Evolutionary conservation across 352 stramenopile species (phyloP).

Genomic region (Phytophthora citricola): DNA sequence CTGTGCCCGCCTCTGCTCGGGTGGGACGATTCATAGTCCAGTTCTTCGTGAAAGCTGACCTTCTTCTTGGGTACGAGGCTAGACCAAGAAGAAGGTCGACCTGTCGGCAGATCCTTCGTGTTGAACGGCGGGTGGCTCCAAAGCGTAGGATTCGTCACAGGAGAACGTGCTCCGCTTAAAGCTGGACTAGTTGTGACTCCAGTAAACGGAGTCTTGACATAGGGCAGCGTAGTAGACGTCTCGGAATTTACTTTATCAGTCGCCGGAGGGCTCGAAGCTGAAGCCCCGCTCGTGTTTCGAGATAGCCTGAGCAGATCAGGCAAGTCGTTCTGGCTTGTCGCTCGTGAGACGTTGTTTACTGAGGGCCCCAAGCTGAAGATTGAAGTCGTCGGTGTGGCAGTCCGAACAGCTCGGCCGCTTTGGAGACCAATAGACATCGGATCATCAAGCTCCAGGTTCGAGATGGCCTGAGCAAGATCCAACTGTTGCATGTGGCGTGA

Average conservation of each 20-base stretch:
- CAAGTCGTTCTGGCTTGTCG: constrained; percentile 30
- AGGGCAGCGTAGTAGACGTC: constrained; percentile 47
- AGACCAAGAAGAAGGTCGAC: constrained; percentile 17
- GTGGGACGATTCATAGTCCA: constrained; percentile 18
- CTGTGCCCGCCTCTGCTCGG: constrained; percentile 18
- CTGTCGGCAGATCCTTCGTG: constrained; percentile 27
- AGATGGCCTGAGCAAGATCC: constrained; percentile 73
- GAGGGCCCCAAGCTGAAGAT: constrained; percentile 69
- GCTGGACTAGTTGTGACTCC: neutral
- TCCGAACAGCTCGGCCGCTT: constrained; percentile 38
- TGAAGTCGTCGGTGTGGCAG: constrained; percentile 58
- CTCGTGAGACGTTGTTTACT: constrained; percentile 36
- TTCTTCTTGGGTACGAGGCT: constrained; percentile 32
- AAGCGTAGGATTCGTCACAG: constrained; percentile 50
- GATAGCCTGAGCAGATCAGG: constrained; percentile 39
- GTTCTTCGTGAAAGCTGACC: constrained; percentile 39
- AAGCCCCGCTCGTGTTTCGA: constrained; percentile 31
- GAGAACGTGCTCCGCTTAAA: constrained; percentile 27
- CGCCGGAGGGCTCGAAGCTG: constrained; percentile 10
- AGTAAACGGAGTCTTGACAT: constrained; percentile 29
- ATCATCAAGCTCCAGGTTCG: constrained; percentile 75
- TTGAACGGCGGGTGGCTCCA: constrained; percentile 67
- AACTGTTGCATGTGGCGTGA: constrained; percentile 78
- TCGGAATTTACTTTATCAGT: constrained; percentile 11
- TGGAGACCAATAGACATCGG: constrained; percentile 68